Conservation (phyloP, 129 eudicot genomes). For the Saposhnikovia divaricata region DNA sequence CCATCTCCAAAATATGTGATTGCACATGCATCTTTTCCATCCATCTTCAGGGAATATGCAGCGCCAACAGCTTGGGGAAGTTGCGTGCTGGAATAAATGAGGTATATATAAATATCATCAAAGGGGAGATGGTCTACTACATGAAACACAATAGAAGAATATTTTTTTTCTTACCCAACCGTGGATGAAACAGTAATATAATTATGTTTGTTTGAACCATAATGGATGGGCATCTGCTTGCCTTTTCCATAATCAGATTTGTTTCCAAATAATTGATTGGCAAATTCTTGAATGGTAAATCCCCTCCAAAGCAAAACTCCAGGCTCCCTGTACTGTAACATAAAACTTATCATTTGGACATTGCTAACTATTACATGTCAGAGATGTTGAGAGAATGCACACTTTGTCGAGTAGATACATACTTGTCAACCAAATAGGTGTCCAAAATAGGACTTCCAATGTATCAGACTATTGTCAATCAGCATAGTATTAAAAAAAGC, state of each 20-base stretch:
- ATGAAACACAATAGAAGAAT: background rate
- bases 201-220: constrained; percentile 75
- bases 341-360: background rate
- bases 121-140: constrained; percentile 1
- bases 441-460: background rate
- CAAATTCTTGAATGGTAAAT: constrained; percentile 83
- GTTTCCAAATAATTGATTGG: constrained; percentile 73
- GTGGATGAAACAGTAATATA: constrained; percentile 84
- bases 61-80: constrained; percentile 97
- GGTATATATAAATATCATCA: background rate
- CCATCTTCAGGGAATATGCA: constrained; percentile 94
- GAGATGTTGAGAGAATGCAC: background rate
- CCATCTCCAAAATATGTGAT: constrained; percentile 93
- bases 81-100: constrained; percentile 56
- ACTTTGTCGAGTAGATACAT: background rate
- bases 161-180: constrained; percentile 52
- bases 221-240: constrained; percentile 89
- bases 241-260: constrained; percentile 81
- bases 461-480: background rate
- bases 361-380: background rate
- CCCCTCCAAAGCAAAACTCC: constrained; percentile 97
- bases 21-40: constrained; percentile 58
- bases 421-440: background rate
- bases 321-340: constrained; percentile 88
- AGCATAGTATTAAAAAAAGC: background rate